Conservation (phyloP, 345 rosid species). For the Gossypium turneri region DNA sequence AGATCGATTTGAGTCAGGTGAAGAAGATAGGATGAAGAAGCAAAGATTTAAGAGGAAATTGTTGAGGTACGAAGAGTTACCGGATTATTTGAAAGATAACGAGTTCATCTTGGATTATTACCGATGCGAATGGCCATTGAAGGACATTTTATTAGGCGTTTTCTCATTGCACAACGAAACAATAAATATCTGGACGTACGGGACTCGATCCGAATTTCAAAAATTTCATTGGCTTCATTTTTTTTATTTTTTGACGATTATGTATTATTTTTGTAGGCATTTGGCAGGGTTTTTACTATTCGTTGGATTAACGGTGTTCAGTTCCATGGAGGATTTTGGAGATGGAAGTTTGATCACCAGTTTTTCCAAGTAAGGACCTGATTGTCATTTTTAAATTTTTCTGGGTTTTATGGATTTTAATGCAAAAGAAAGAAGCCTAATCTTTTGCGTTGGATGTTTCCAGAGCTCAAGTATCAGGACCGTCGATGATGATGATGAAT, state of each 20-base stretch:
- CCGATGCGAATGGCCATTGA: slow-evolving; percentile 89
- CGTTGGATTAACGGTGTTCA: slow-evolving; percentile 53
- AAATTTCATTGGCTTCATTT: background rate
- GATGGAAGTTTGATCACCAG: slow-evolving; percentile 40
- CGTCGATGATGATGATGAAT: slow-evolving; percentile 38
- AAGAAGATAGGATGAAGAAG: slow-evolving; percentile 13
- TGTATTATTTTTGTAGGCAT: slow-evolving; percentile 43
- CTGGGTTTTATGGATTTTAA: background rate
- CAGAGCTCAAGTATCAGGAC: slow-evolving; percentile 50
- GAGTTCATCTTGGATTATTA: slow-evolving; percentile 85
- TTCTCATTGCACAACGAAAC: slow-evolving; percentile 95
- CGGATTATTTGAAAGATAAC: slow-evolving; percentile 77
- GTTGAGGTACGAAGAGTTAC: slow-evolving; percentile 68
- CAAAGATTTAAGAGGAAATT: slow-evolving; percentile 42
- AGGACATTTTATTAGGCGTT: slow-evolving; percentile 64
- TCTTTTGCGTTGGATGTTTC: slow-evolving; percentile 1
- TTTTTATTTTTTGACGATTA: background rate
- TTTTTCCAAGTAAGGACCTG: slow-evolving; percentile 48
- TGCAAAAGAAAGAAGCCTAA: too few species aligned
- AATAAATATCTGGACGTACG: slow-evolving; percentile 92
- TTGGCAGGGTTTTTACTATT: slow-evolving; percentile 72
- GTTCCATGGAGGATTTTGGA: slow-evolving; percentile 60
- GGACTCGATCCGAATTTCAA: background rate
- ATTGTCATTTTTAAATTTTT: background rate
- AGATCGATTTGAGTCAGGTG: slow-evolving; percentile 14